phyloP scores from a whole-genome alignment of 768 basidiomycete species.

The Lentinula guzmanii region DNA sequence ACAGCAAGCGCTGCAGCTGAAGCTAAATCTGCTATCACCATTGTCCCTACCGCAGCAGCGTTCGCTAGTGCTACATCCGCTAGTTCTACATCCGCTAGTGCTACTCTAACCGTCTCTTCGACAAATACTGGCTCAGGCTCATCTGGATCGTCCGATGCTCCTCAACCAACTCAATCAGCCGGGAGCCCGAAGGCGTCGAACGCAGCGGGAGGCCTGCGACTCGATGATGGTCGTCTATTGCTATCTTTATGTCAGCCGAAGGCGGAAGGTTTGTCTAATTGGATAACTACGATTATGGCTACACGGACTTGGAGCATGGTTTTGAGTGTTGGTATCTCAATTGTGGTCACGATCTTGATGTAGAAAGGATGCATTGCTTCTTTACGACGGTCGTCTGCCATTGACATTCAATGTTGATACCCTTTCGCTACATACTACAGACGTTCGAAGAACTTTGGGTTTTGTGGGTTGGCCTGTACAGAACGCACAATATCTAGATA shows the following conservation, averaged over 20 bases:
- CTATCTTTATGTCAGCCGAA: neutral
- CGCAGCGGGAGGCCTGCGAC: neutral
- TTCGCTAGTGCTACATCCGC: no score
- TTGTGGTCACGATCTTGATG: neutral
- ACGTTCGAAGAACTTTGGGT: no score
- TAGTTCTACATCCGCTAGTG: neutral
- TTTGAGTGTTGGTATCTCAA: neutral
- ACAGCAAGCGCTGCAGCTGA: conserved; percentile 24
- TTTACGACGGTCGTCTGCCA: no score
- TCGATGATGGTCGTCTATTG: neutral
- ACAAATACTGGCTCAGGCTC: neutral
- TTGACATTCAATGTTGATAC: no score
- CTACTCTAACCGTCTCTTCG: neutral
- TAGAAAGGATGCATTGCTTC: neutral
- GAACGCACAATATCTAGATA: no score
- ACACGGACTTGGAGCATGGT: neutral
- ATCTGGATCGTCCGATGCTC: neutral
- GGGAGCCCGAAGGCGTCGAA: neutral
- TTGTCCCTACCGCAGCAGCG: neutral
- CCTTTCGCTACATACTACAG: neutral
- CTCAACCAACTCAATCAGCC: neutral
- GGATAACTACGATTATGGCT: neutral
- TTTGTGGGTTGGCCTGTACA: no score
- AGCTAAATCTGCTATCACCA: conserved; percentile 13
- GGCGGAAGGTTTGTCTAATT: neutral